Base-by-base conservation (phyloP, 306 rosid species). In the Oemleria cerasiformis region DNA sequence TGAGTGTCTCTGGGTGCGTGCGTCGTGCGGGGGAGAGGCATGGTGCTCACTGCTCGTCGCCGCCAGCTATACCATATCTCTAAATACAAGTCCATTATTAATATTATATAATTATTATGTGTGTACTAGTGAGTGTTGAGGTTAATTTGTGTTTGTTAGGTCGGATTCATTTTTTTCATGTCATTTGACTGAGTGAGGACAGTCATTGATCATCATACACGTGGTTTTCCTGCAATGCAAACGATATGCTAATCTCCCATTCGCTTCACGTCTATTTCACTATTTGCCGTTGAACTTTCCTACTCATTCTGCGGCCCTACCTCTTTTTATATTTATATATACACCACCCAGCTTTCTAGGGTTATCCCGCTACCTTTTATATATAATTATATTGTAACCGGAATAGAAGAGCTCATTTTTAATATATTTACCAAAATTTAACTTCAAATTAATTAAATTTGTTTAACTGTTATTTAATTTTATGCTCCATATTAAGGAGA, bases 191-290 rank as follows among this genome's bases (percentile, higher is more conserved):
- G 50, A 45, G 15, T 45, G 15, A 45, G 4, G 36, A 30, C 36
- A 30, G 36, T 30, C 36, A 30, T 30, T 30, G 36, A 30, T 30
- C 36, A 30, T 1, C 20, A 51, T 21, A 67, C 83, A 50, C 79
- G 83, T 77, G 82, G 76, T 68, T 74, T 70, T 74, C 63, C 74
- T 77, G 74, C 71, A 48, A 15, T 13, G 6, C 40, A 19, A 55
- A 0, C 10, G 60, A 55, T 55, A 55, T 55, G 21, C 5, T 55
- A 5, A 55, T 9, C 9, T 55, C 21, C 34, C 15, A 21, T n/a
- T 50, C 6, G 56, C 21, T 8, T 30, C 36, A 2, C 9, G 40
- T 17, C 0, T 44, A 73, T 66, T 30, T 17, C 44, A n/a, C 19
- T 10, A 7, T 53, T 53, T 53, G 17, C 0, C 57, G 17, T 30